Base-by-base conservation (phyloP, 2,329 filamentous ascomycete genomes). In the Monilinia polystroma region DNA sequence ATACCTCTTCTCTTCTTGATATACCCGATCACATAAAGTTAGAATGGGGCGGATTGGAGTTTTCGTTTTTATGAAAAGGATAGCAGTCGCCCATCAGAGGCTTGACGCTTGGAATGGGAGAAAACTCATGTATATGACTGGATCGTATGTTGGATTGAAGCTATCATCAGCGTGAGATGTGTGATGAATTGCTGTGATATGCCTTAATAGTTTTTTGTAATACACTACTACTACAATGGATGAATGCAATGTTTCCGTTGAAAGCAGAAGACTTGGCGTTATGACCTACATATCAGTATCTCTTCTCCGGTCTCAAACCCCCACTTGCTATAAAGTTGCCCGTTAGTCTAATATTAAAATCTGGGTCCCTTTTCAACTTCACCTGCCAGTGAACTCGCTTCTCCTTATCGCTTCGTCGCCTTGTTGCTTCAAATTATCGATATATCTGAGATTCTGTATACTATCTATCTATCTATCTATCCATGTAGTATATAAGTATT, bases 121-220 rank as follows among this genome's bases (percentile, higher is more conserved):
- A 59, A 35, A 49, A 3, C n/a, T 51, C 58, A 60, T 51, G 41
- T 53, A 54, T 65, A 67, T 67, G 66, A 59, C 66, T 59, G 66
- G 60, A 64, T 67, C 66, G 66, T 65, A 67, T 67, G 41, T 54
- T 54, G 58, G 49, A 56, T 63, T 20, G 23, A 29, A 35, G 41
- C 18, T 10, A 12, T 35, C 14, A 11, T 26, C n/a, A 38, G 43
- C 11, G 23, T 14, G 18, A 23, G 57, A 23, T 49, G 26, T 29
- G n/a, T 14, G 6, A 59, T 49, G 57, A 23, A 23, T 49, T 59
- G 26, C 7, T 14, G 26, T 23, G 43, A 59, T 35, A 38, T 35
- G 18, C 23, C 10, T 59, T 59, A 47, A 59, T 35, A 35, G 43
- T 35, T 49, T 59, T 59, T 23, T 35, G 10, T 49, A 59, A 49